Evolutionary conservation across 805 yeast genomes (phyloP), one percentile per base, ranked within the genome.

Genomic region (Hanseniaspora occidentalis): DNA sequence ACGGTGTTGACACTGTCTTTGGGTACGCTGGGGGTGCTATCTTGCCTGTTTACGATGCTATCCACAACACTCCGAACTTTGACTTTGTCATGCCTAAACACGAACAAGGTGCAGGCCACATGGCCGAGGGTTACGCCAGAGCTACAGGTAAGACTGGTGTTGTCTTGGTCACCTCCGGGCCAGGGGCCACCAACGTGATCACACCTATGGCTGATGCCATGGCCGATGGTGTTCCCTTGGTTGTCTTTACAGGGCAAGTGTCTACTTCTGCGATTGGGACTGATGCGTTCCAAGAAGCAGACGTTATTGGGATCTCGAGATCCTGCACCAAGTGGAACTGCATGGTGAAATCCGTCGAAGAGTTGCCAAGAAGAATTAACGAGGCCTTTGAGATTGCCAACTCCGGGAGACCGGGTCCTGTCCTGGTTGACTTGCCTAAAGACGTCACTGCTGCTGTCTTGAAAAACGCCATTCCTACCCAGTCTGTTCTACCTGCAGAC

Each of bases 11-110:
- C 62, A 85, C 96, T 44, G 76, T 92, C 37, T 92, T 89, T 60
- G 98, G 98, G 34, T 92, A 92, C 67, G 94, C 98, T 41, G 98
- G 98, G 56, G 98, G 98, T 60, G 98, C 98, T 50, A 92, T 92
- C 55, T 71, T 92, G 54, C 97, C 98, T 11, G 98, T 92, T 20
- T 92, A 82, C 58, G 98, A 92, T 60, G 97, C 97, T 50, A 92
- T 92, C 51, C 84, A 81, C 70, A 82, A 89, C 67, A 83, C 95
- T 17, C 77, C 79, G 43, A 75, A 82, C 55, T 89, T 92, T 71
- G 76, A 79, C 51, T 92, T 92, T 58, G 84, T 92, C 42, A 68
- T 92, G 48, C 98, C 98, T 37, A 75, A 94, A 54, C 97, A 92
- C 62, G 98, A 92, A 64, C 98, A 92, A 66, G 98, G 98, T 60